Evolutionary conservation across 2,329 filamentous ascomycete species (phyloP), one percentile per base, ranked within the genome.

Genomic region (Neodidymelliopsis sp.): DNA sequence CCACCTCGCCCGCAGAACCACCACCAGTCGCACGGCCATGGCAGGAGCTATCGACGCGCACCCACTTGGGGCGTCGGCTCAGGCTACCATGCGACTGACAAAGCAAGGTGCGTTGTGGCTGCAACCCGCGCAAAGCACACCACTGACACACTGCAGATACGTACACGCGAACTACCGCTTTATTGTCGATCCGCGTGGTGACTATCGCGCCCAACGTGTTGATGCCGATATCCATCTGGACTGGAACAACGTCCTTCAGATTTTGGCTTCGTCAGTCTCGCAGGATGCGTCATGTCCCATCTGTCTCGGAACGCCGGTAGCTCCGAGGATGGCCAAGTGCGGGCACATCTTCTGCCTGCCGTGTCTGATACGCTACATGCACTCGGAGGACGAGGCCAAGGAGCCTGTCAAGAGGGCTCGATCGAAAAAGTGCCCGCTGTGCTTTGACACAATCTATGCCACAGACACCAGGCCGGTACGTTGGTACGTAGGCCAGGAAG

Each of bases 121-220:
- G 18, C 28, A 19, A 29, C 10, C 9, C 18, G 8, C 8, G 9
- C 16, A 22, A n/a, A 30, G 20, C n/a, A 3, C 33, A n/a, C 9
- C 12, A 33, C 53, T 62, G 29, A 60, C 40, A 24, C 8, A 7
- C 13, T 9, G 1, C 27, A 88, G 87, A 78, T 91, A 90, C 60
- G 87, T 99, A 12, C 92, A 99, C 72, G 91, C 94, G 57, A 99
- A 99, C 73, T 99, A 99, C 70, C 88, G 94, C 46, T 99, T 99
- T 71, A 88, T 99, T 50, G 92, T 99, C 40, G 87, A 90, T 52
- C 93, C 94, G 3, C 81, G 84, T 46, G 87, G 85, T 49, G 84
- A 87, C 65, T 99, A 97, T 70, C 81, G 84, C 51, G 82, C 84
- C 5, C 91, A 97, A 69, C 88, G 90, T 18, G 81, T 84, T 34